phyloP scores from a whole-genome alignment of 139 green algal genomes.

The Coelastrella sp. region DNA sequence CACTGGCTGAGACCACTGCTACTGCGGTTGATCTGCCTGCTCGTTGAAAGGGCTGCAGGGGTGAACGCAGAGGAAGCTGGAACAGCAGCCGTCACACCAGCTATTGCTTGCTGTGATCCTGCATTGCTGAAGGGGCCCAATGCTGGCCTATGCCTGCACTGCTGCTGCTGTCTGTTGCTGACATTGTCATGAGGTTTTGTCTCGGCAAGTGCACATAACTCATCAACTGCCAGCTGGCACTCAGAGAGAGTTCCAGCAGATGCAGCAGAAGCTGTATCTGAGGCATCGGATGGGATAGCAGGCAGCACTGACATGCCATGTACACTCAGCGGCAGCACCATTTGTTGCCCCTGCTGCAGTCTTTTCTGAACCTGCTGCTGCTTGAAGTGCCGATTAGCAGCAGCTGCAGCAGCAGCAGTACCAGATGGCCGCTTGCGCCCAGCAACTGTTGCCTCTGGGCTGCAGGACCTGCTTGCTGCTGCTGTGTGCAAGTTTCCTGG shows the following conservation, averaged over 20 bases:
- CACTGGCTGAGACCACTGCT: not conserved
- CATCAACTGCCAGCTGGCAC: not conserved
- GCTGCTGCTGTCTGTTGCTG: not conserved
- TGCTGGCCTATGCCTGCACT: not conserved
- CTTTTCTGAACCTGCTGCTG: not conserved
- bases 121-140: not conserved
- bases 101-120: not conserved
- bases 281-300: not conserved
- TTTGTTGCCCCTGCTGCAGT: not conserved
- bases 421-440: not conserved
- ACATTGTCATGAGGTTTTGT: not conserved
- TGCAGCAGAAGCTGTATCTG: not conserved
- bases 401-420: constrained; percentile 21
- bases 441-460: not conserved
- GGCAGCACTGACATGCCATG: not conserved
- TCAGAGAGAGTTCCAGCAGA: not conserved
- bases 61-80: not conserved
- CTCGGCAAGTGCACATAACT: not conserved
- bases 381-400: not conserved
- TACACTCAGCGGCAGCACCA: not conserved
- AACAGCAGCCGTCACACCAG: not conserved
- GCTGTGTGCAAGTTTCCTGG: not conserved
- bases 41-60: not conserved
- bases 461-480: not conserved
- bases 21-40: not conserved